These are phyloP conservation scores for Metschnikowia dekortorum DNA, from an alignment of 805 yeast species.

Conservation along the genomic window DNA sequence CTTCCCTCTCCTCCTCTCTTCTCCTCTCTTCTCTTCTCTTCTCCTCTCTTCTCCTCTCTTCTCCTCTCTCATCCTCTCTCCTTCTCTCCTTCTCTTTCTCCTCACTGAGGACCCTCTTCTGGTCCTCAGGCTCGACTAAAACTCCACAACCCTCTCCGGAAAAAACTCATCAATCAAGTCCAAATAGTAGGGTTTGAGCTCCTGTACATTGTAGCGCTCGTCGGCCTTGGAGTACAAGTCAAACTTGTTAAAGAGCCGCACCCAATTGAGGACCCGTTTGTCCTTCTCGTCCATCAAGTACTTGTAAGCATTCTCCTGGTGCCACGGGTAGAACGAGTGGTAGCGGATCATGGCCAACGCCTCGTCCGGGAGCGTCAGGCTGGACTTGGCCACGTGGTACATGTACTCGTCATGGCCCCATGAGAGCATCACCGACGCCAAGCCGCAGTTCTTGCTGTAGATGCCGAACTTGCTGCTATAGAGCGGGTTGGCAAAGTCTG, in stretches of 20 bases:
- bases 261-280: conserved; percentile 56
- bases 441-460: conserved; percentile 59
- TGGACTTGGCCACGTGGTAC: conserved; percentile 66
- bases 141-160: conserved; percentile 53
- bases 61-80: too few relatives aligned
- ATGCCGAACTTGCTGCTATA: conserved; percentile 65
- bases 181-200: conserved; percentile 53
- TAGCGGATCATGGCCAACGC: conserved; percentile 72
- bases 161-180: conserved; percentile 66
- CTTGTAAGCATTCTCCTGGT: conserved; percentile 61
- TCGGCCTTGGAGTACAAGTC: conserved; percentile 65
- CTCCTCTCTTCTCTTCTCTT: too few relatives aligned
- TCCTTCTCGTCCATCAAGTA: conserved; percentile 65
- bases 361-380: conserved; percentile 59
- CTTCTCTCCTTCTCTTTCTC: too few relatives aligned
- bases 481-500: conserved; percentile 58
- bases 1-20: too few relatives aligned
- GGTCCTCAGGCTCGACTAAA: conserved; percentile 25
- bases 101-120: too few relatives aligned
- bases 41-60: too few relatives aligned
- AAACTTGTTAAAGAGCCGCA: conserved; percentile 61
- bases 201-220: conserved; percentile 42
- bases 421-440: conserved; percentile 65
- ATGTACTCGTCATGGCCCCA: conserved; percentile 82
- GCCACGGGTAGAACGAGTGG: conserved; percentile 77